Percentiles rank a stretch among this genome's conserved stretches.
Conservation (phyloP, 1,139 yeast genomes). For the Hansenula lynferdii region DNA sequence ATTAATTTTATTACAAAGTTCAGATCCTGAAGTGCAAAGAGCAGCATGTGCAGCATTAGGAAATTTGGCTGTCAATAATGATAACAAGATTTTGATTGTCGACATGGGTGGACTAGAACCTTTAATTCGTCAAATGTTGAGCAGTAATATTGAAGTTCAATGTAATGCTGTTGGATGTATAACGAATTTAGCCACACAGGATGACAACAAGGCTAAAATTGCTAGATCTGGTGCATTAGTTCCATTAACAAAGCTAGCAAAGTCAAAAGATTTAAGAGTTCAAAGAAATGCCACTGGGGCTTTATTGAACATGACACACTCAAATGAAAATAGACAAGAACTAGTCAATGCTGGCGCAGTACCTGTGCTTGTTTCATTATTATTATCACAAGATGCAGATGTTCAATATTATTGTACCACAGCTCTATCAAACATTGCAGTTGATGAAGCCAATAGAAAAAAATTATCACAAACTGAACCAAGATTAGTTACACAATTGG, state of each 20-base stretch:
- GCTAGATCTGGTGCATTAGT: constrained; percentile 96
- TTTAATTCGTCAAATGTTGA: constrained; percentile 94
- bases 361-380: constrained; percentile 87
- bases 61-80: constrained; percentile 93
- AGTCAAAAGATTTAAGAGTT: constrained; percentile 90
- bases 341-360: constrained; percentile 97
- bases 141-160: constrained; percentile 95
- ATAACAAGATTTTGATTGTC: constrained; percentile 86
- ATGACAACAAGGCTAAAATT: constrained; percentile 91
- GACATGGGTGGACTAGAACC: constrained; percentile 99
- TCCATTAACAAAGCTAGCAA: constrained; percentile 91
- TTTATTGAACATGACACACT: constrained; percentile 93
- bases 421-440: constrained; percentile 94
- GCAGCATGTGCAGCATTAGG: constrained; percentile 99
- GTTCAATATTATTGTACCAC: constrained; percentile 99
- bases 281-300: constrained; percentile 99
- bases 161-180: constrained; percentile 99
- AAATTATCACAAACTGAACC: constrained; percentile 91
- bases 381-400: constrained; percentile 87
- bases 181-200: constrained; percentile 97
- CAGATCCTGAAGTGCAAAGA: constrained; percentile 92
- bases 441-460: constrained; percentile 86
- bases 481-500: constrained; percentile 83
- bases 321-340: constrained; percentile 94
- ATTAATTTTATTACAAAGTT: constrained; percentile 74